Percentiles rank a stretch among this genome's conserved stretches.
These are phyloP conservation scores for Suillus sp. DNA, from an alignment of 768 basidiomycete species.

Conservation along the genomic window DNA sequence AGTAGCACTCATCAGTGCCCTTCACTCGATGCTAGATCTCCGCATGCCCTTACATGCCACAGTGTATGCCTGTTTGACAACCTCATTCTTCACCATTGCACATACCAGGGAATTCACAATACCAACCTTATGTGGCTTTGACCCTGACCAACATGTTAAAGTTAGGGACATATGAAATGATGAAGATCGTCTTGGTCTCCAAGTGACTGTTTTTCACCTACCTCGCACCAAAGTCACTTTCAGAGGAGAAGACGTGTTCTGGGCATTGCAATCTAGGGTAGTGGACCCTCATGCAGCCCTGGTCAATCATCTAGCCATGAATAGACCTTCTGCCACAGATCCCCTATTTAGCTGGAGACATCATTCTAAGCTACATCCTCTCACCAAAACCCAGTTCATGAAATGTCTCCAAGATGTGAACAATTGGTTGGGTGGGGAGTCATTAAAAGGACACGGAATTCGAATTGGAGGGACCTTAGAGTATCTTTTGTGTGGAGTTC, in stretches of 20 bases:
- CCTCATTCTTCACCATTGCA: background rate
- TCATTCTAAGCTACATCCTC: background rate
- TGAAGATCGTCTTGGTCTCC: background rate
- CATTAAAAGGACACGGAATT: slow-evolving; percentile 11
- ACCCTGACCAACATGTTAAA: background rate
- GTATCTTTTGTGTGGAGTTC: too few relatives aligned
- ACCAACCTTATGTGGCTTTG: background rate
- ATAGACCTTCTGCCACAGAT: too few relatives aligned
- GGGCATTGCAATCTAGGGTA: background rate
- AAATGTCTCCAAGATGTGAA: background rate
- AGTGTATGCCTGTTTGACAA: background rate
- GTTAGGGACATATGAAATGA: background rate
- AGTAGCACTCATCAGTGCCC: background rate
- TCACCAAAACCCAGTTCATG: background rate
- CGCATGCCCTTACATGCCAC: background rate
- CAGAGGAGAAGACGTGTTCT: background rate
- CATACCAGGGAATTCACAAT: background rate
- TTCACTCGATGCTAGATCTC: accelerated
- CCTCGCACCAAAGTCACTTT: background rate
- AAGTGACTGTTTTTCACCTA: background rate
- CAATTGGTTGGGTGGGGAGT: background rate
- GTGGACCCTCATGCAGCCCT: background rate
- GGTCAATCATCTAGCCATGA: background rate
- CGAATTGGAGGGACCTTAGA: too few relatives aligned
- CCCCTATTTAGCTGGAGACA: slow-evolving; percentile 15